These are phyloP conservation scores for Scytalidium sp. DNA, from an alignment of 2,329 filamentous ascomycete genomes.

Conservation along the genomic window DNA sequence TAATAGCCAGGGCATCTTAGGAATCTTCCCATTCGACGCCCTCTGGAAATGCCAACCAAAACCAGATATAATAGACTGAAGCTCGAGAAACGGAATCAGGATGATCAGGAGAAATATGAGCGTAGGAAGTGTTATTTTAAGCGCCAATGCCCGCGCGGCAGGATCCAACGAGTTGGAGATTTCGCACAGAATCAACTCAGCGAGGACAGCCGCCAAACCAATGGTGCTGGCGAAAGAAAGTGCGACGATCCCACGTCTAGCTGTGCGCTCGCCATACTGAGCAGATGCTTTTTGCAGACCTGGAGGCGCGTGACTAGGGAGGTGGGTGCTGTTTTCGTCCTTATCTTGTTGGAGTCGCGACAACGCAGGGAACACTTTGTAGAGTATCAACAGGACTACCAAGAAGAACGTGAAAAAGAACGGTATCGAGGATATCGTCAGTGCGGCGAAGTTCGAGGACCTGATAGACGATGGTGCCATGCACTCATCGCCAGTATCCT, in stretches of 20 bases:
- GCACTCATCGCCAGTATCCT: constrained; percentile 51
- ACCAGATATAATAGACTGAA: constrained; percentile 52
- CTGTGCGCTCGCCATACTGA: constrained; percentile 52
- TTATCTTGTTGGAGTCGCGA: constrained; percentile 48
- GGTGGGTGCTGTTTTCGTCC: constrained; percentile 58
- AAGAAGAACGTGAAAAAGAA: constrained; percentile 68
- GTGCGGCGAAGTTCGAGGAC: constrained; percentile 34
- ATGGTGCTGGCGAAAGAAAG: constrained; percentile 74
- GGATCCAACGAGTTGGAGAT: constrained; percentile 73
- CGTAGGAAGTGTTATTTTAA: constrained; percentile 67
- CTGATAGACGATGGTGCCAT: constrained; percentile 34
- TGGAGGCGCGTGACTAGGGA: constrained; percentile 60
- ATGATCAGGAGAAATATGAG: constrained; percentile 71
- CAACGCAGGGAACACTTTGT: constrained; percentile 71
- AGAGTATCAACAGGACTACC: constrained; percentile 60
- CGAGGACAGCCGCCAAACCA: constrained; percentile 73
- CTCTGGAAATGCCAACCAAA: constrained; percentile 62
- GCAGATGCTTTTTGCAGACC: constrained; percentile 56
- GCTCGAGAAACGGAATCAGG: constrained; percentile 75
- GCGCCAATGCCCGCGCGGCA: constrained; percentile 62
- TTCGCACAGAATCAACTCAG: constrained; percentile 79
- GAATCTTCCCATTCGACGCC: constrained; percentile 52
- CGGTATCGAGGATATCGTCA: constrained; percentile 61
- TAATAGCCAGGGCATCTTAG: constrained; percentile 61
- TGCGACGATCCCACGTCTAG: constrained; percentile 51